phyloP scores from a whole-genome alignment of 305 asterid species.

The Vinca major region DNA sequence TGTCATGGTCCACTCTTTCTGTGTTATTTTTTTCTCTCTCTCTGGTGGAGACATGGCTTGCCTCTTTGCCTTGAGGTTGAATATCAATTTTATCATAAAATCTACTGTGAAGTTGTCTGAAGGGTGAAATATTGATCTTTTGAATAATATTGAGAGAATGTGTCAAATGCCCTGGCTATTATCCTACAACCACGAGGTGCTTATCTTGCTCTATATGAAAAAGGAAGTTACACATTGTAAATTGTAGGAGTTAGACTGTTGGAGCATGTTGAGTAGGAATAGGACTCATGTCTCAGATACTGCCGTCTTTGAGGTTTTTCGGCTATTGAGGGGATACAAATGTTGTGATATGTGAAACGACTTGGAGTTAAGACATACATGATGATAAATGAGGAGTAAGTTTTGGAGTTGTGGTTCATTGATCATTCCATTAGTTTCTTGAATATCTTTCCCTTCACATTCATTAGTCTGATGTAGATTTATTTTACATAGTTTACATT shows the following conservation, averaged over 20 bases:
- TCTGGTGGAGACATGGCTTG: background rate
- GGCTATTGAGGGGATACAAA: background rate
- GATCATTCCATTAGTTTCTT: background rate
- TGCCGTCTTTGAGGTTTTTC: background rate
- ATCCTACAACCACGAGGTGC: background rate
- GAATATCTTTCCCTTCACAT: background rate
- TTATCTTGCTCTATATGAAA: background rate
- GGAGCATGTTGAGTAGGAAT: background rate
- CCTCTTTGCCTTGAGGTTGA: background rate
- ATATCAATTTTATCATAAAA: background rate
- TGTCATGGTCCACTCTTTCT: background rate
- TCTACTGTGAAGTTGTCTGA: background rate
- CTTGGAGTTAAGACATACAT: background rate
- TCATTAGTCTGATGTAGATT: background rate
- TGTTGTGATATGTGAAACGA: background rate
- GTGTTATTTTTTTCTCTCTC: background rate
- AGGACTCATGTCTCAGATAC: background rate
- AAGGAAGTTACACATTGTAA: background rate
- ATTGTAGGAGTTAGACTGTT: background rate
- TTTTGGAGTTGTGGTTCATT: background rate
- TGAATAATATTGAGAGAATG: background rate
- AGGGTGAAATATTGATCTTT: background rate
- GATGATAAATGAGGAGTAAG: background rate
- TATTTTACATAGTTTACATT: background rate
- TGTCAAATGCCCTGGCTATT: background rate